Evolutionary conservation across 2,329 filamentous ascomycete genomes (phyloP).

Genomic region (Epichloe amarillans): DNA sequence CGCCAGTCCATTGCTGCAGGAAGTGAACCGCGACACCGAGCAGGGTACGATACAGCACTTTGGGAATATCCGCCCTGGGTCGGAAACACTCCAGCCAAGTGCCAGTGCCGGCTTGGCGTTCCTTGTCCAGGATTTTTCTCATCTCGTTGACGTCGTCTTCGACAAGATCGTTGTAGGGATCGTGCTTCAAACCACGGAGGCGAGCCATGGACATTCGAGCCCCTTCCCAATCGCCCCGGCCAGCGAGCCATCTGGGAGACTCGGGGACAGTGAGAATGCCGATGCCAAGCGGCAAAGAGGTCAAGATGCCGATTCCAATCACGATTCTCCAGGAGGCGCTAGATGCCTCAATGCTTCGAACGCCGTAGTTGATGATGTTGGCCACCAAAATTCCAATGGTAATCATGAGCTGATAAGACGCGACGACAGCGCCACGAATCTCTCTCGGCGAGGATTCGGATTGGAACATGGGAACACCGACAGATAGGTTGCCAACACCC

Average conservation of each 20-base stretch:
- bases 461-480: conserved; percentile 55
- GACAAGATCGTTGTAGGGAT: conserved; percentile 29
- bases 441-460: conserved; percentile 48
- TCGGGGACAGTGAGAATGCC: conserved; percentile 43
- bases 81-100: conserved; percentile 50
- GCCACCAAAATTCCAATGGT: conserved; percentile 53
- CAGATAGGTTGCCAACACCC: conserved; percentile 52
- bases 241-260: conserved; percentile 42
- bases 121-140: conserved; percentile 31
- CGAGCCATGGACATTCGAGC: conserved; percentile 37
- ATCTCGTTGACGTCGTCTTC: conserved; percentile 42
- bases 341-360: conserved; percentile 26
- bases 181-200: conserved; percentile 36
- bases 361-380: conserved; percentile 41
- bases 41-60: conserved; percentile 48
- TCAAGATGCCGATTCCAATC: conserved; percentile 40
- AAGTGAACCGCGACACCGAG: conserved; percentile 52
- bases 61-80: conserved; percentile 35
- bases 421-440: conserved; percentile 51
- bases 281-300: conserved; percentile 36
- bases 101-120: conserved; percentile 30
- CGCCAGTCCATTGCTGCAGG: conserved; percentile 53
- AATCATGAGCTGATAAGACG: conserved; percentile 62
- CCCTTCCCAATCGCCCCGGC: conserved; percentile 30
- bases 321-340: conserved; percentile 48